phyloP scores from a whole-genome alignment of 768 basidiomycete genomes.

The Leucogyrophana mollusca region DNA sequence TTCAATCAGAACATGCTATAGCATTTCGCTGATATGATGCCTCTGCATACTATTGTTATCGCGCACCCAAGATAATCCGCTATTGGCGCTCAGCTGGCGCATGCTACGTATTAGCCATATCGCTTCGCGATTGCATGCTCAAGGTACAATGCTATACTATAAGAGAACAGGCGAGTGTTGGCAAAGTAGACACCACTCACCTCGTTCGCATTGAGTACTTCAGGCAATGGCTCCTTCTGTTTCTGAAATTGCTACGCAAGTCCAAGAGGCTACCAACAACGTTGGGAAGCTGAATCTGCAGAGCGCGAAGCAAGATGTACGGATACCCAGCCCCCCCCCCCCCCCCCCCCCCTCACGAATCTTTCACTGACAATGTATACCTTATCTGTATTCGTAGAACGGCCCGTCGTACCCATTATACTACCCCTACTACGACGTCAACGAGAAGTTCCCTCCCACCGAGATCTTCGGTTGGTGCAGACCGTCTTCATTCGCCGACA shows the following conservation, averaged over 20 bases:
- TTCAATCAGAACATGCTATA: too few species aligned
- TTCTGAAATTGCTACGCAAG: conserved; percentile 4
- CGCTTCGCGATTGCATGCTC: conserved; percentile 2
- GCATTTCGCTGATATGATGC: too few species aligned
- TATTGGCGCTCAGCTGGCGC: too few species aligned
- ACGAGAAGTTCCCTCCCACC: conserved; percentile 50
- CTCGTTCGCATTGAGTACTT: not conserved
- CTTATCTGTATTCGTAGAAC: conserved; percentile 20
- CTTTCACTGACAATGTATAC: not conserved
- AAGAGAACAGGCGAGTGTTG: not conserved
- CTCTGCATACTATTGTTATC: too few species aligned
- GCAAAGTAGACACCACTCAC: not conserved
- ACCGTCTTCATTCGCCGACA: not conserved
- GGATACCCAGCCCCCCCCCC: not conserved
- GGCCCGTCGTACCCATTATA: conserved; percentile 50
- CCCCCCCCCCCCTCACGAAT: not conserved
- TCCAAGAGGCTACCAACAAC: conserved; percentile 1
- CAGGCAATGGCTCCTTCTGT: conserved; percentile 13
- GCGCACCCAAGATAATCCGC: too few species aligned
- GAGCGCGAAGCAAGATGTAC: conserved; percentile 5
- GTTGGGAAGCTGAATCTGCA: conserved; percentile 8
- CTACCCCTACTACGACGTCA: conserved; percentile 42
- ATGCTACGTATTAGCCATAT: conserved; percentile 3
- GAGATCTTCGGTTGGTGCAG: conserved; percentile 42
- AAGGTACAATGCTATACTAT: not conserved